Conservation (phyloP, 306 rosid species). For the Delonix regia region DNA sequence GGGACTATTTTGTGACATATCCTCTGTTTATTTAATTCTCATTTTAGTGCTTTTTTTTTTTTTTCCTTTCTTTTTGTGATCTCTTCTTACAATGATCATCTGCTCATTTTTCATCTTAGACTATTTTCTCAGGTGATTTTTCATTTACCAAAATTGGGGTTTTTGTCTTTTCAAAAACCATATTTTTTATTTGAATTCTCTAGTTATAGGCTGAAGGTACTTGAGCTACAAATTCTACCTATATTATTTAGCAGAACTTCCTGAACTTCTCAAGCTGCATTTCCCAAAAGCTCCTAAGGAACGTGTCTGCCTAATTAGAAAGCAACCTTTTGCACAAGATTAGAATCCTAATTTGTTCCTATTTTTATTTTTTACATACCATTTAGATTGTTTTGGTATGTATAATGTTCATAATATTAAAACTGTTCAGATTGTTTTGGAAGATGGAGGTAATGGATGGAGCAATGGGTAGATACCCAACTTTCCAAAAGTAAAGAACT, state of each 20-base stretch:
- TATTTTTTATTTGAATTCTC: neutral
- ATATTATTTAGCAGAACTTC: conserved; percentile 62
- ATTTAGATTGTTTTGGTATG: neutral
- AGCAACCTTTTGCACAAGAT: neutral
- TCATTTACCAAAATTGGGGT: neutral
- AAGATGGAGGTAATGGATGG: too few relatives aligned
- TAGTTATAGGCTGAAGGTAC: neutral
- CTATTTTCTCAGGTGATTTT: too few relatives aligned
- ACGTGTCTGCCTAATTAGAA: neutral
- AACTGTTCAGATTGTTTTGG: too few relatives aligned
- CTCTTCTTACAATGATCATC: conserved; percentile 21
- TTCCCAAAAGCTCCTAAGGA: conserved; percentile 80
- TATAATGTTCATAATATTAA: too few relatives aligned
- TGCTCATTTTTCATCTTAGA: too few relatives aligned
- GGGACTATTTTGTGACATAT: too few relatives aligned
- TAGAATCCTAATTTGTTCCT: conserved; percentile 11
- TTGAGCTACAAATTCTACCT: neutral
- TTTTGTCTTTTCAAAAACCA: neutral
- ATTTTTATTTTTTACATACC: neutral
- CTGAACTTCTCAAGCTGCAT: conserved; percentile 81
- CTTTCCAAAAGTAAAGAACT: too few relatives aligned
- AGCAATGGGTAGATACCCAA: too few relatives aligned
- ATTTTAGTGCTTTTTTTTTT: too few relatives aligned
- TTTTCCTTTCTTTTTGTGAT: conserved; percentile 49
- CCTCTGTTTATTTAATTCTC: too few relatives aligned